Base-by-base conservation (phyloP, 2,329 filamentous ascomycete species). In the Westerdykella ornata region DNA sequence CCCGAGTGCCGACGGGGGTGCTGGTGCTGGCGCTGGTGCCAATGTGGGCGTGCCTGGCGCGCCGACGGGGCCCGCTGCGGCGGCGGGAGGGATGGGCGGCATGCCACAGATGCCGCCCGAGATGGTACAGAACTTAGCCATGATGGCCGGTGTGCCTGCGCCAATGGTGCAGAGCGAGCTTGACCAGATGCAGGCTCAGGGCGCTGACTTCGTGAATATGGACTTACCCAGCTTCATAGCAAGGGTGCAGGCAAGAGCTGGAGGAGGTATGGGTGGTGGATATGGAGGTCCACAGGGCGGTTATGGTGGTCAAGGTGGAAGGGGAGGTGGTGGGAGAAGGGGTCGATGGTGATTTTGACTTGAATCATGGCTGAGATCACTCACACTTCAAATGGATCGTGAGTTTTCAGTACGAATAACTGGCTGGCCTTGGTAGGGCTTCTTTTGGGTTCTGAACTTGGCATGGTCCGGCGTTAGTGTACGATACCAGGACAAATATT, bases 111-210 rank as follows among this genome's bases (percentile, higher is more conserved):
- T 54, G 44, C 49, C 47, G 4, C 56, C 49, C 39, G 60, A 46
- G 6, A 66, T 77, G 65, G 16, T 33, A 13, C 30, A 33, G 12
- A 71, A 72, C 17, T 72, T 74, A 38, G 72, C 68, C 1, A 72
- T 77, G 44, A 77, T 78, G 69, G 8, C 30, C 9, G 22, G 22
- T 7, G 22, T 26, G 22, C 4, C 22, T 26, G 8, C 7, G 12
- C 8, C 22, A 26, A 11, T 9, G 22, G 22, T 26, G 22, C 76
- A 78, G 73, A 73, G 77, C 63, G 71, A 73, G 46, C 78, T 80
- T 72, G 68, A 78, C 46, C 66, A 71, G 20, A 68, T 71, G 50
- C 75, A 77, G 68, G 46, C 42, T 31, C 70, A 74, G 43, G 75
- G 76, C 16, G 56, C 62, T 43, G 59, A 63, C 39, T 53, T 54